Conservation (phyloP, 2,329 filamentous ascomycete genomes). For the Endothia cerciana region DNA sequence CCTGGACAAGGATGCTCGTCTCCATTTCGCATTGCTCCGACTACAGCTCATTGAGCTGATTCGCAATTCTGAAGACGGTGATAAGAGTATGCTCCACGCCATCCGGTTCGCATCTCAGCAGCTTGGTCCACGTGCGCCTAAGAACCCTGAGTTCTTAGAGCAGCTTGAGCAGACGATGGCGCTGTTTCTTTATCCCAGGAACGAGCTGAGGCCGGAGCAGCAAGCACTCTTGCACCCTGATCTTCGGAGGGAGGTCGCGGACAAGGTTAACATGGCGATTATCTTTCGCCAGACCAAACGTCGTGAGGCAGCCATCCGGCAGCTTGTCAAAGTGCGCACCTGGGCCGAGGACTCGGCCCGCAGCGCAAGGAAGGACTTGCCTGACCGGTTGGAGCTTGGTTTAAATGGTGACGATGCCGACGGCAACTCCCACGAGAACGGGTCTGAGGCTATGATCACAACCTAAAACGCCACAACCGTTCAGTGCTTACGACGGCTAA, state of each 20-base stretch:
- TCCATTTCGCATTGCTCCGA: constrained; percentile 89
- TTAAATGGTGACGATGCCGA: constrained; percentile 43
- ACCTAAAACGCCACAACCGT: constrained; percentile 40
- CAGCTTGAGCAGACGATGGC: constrained; percentile 94
- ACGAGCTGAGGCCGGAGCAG: constrained; percentile 76
- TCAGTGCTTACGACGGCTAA: not conserved
- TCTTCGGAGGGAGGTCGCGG: constrained; percentile 81
- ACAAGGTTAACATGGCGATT: constrained; percentile 87
- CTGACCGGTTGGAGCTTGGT: constrained; percentile 46
- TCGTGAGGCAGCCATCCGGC: constrained; percentile 79
- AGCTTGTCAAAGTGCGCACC: constrained; percentile 77
- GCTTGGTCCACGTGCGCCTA: constrained; percentile 83
- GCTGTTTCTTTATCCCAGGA: constrained; percentile 83
- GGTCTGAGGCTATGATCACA: constrained; percentile 57
- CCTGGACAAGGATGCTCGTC: constrained; percentile 76
- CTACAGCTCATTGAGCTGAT: constrained; percentile 95
- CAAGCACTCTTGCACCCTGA: constrained; percentile 77
- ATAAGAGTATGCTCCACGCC: constrained; percentile 69
- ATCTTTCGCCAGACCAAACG: constrained; percentile 72
- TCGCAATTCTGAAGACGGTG: constrained; percentile 71
- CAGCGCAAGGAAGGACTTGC: constrained; percentile 46
- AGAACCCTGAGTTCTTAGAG: constrained; percentile 77
- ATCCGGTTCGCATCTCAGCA: constrained; percentile 86
- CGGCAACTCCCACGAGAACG: constrained; percentile 41
- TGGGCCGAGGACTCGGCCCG: constrained; percentile 77